Evolutionary conservation across 768 basidiomycete genomes (phyloP).

Genomic region (Trametes punicea): DNA sequence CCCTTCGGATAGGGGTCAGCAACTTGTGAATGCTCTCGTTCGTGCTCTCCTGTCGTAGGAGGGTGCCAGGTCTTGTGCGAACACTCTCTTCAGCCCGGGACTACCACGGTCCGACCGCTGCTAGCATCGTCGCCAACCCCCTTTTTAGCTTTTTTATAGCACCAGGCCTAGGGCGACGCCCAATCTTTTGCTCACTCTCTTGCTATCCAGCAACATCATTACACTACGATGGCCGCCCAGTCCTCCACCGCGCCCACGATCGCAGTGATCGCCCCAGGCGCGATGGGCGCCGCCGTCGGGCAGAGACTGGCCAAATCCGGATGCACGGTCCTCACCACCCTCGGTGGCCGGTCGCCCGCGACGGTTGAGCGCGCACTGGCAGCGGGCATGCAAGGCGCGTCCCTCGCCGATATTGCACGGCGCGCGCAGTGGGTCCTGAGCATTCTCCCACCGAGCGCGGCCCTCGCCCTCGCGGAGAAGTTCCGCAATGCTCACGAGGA

Average conservation of each 20-base stretch:
- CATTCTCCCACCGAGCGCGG: conserved; percentile 57
- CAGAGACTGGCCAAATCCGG: conserved; percentile 44
- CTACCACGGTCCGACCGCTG: too few relatives aligned
- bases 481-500: conserved; percentile 32
- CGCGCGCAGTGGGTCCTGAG: conserved; percentile 49
- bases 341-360: conserved; percentile 50
- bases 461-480: conserved; percentile 41
- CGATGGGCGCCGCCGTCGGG: conserved; percentile 59
- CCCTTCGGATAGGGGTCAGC: too few relatives aligned
- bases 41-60: too few relatives aligned
- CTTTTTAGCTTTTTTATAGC: too few relatives aligned
- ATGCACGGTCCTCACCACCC: conserved; percentile 51
- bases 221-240: conserved; percentile 1
- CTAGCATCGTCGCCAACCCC: too few relatives aligned
- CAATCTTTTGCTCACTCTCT: background rate
- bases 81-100: too few relatives aligned
- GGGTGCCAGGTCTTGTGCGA: too few relatives aligned
- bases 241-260: conserved; percentile 26
- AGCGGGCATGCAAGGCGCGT: conserved; percentile 46
- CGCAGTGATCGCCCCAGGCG: conserved; percentile 52
- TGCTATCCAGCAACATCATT: background rate
- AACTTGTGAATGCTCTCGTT: too few relatives aligned
- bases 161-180: too few relatives aligned
- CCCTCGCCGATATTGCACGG: conserved; percentile 36
- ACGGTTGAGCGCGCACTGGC: conserved; percentile 47